Evolutionary conservation across 1,139 yeast species (phyloP).

Genomic region (Protomyces lactucae-debilis): DNA sequence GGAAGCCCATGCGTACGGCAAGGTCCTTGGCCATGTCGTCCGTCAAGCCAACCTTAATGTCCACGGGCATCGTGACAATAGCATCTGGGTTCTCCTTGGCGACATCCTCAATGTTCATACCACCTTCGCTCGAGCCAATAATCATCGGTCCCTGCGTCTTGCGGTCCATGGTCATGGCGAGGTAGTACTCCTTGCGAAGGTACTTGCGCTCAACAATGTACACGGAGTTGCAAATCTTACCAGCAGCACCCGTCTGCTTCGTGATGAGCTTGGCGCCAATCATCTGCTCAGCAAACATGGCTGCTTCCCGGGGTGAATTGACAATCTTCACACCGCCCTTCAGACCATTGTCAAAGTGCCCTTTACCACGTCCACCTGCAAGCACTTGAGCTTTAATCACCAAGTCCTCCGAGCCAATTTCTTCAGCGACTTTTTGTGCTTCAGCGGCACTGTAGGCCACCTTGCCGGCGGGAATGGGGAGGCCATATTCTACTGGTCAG

Average conservation of each 20-base stretch:
- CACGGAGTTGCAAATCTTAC: constrained; percentile 95
- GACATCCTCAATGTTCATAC: constrained; percentile 99
- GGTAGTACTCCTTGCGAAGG: constrained; percentile 89
- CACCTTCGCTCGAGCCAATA: constrained; percentile 97
- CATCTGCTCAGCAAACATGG: constrained; percentile 82
- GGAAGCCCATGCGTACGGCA: constrained; percentile 77
- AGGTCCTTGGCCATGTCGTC: constrained; percentile 68
- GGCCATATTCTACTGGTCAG: constrained; percentile 51
- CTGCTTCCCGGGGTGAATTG: constrained; percentile 79
- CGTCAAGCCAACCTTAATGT: constrained; percentile 73
- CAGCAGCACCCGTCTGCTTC: constrained; percentile 96
- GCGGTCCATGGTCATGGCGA: constrained; percentile 94
- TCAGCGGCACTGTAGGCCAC: constrained; percentile 89
- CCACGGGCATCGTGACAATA: constrained; percentile 81
- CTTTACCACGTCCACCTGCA: constrained; percentile 99
- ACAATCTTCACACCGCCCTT: constrained; percentile 96
- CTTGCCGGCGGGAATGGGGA: constrained; percentile 85
- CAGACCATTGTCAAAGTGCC: constrained; percentile 91
- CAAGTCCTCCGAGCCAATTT: constrained; percentile 56
- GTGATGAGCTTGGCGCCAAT: constrained; percentile 88
- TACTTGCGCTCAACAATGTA: constrained; percentile 93
- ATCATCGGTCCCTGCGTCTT: constrained; percentile 82
- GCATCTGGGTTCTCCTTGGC: constrained; percentile 89
- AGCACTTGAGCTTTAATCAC: constrained; percentile 97
- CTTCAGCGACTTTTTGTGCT: constrained; percentile 74